phyloP scores from a whole-genome alignment of 257 asterid species.

The Nicotiana attenuata region DNA sequence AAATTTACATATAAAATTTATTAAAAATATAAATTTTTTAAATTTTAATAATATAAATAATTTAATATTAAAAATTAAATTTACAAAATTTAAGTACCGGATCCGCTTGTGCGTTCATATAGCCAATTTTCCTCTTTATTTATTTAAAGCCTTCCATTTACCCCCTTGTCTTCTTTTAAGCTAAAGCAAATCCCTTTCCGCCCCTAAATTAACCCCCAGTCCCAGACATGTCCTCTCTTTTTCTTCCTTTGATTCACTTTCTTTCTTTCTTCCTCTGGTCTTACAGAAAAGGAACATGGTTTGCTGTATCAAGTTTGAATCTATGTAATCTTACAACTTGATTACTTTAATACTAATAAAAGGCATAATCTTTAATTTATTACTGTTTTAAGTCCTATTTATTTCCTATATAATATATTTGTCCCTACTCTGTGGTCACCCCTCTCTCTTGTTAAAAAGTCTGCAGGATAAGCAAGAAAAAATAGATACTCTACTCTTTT shows the following conservation, averaged over 20 bases:
- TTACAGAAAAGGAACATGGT: not conserved
- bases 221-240: not conserved
- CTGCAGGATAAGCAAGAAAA: not conserved
- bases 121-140: not conserved
- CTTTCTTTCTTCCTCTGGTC: not conserved
- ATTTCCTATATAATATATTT: not conserved
- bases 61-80: no score
- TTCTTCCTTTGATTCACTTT: not conserved
- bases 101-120: no score
- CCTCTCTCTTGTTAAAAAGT: not conserved
- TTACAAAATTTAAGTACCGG: not conserved
- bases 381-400: not conserved
- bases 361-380: not conserved
- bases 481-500: not conserved
- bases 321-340: not conserved
- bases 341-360: not conserved
- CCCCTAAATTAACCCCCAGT: not conserved
- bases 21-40: no score
- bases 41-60: no score
- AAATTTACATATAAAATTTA: no score
- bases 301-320: slow-evolving; percentile 4
- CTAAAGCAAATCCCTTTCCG: not conserved
- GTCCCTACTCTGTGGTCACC: not conserved
- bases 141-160: not conserved
- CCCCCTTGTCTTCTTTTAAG: slow-evolving; percentile 10